phyloP scores from a whole-genome alignment of 1,284 basidiomycete genomes.

The Rhodotorula glutinis region DNA sequence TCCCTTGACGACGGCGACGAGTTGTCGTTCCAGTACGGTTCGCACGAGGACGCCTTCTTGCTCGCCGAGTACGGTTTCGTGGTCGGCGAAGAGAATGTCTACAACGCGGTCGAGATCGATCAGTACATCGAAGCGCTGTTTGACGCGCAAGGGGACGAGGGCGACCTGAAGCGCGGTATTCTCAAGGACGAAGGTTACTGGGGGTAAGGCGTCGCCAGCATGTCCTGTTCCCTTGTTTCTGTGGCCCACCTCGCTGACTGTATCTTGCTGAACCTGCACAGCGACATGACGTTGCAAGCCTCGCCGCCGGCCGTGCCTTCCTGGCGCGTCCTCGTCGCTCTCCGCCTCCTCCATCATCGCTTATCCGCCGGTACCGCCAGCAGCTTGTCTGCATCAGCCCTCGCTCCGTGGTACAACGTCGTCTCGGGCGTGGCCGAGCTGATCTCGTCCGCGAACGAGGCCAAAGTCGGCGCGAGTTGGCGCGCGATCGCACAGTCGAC shows the following conservation, averaged over 20 bases:
- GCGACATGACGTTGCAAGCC: conserved; percentile 31
- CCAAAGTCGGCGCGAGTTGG: conserved; percentile 14
- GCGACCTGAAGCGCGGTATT: conserved; percentile 30
- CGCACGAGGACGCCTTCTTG: conserved; percentile 37
- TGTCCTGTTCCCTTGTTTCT: neutral
- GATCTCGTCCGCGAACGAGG: conserved; percentile 35
- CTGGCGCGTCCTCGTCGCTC: conserved; percentile 37
- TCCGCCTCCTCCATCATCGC: conserved; percentile 12
- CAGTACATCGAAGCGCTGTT: conserved; percentile 35
- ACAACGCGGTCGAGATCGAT: conserved; percentile 40
- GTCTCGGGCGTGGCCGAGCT: conserved; percentile 29
- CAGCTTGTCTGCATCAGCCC: conserved; percentile 2
- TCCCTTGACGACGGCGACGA: conserved; percentile 36
- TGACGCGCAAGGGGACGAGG: conserved; percentile 26
- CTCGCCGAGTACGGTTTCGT: conserved; percentile 44
- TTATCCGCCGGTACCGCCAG: neutral
- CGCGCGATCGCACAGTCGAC: conserved; percentile 5
- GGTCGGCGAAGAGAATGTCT: conserved; percentile 34
- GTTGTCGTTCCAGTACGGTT: conserved; percentile 42
- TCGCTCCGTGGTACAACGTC: conserved; percentile 36
- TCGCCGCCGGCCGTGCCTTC: conserved; percentile 19
- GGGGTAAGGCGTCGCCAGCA: conserved; percentile 17
- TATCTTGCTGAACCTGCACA: neutral
- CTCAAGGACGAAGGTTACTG: conserved; percentile 30
- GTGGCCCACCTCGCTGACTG: too few species aligned